Conservation (phyloP, 1,284 basidiomycete genomes). For the Puccinia polysora region DNA sequence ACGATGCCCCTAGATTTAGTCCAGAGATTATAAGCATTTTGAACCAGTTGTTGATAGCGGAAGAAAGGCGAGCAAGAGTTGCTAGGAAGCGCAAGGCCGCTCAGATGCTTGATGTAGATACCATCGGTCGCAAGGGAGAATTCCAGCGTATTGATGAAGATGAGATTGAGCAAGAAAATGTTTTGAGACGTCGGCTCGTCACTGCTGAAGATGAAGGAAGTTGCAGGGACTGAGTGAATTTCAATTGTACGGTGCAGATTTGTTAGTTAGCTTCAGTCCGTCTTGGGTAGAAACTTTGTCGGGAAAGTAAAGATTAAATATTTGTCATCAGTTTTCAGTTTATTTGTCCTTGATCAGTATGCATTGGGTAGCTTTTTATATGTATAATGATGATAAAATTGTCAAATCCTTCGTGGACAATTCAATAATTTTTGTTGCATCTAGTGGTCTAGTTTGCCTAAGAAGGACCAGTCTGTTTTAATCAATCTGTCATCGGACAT, state of each 20-base stretch:
- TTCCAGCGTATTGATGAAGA: constrained; percentile 10
- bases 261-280: not conserved
- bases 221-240: constrained; percentile 2
- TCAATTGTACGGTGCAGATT: not conserved
- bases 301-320: too few species aligned
- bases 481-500: too few species aligned
- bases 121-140: constrained; percentile 1
- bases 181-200: constrained; percentile 1
- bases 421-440: too few species aligned
- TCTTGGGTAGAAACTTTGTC: too few species aligned
- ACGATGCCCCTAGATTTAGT: constrained; percentile 17
- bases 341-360: too few species aligned
- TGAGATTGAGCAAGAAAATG: constrained; percentile 12
- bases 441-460: too few species aligned
- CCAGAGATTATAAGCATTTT: constrained; percentile 19
- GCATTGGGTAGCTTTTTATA: too few species aligned
- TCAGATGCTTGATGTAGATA: not conserved
- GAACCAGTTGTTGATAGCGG: constrained; percentile 12
- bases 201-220: constrained; percentile 19
- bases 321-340: too few species aligned
- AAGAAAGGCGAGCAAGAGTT: not conserved
- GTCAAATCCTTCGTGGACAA: too few species aligned
- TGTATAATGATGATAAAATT: too few species aligned
- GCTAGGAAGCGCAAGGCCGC: constrained; percentile 20
- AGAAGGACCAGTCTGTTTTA: too few species aligned